Evolutionary conservation across 805 yeast species (phyloP), one percentile per base, ranked within the genome.

Genomic region (Nakazawaea holstii): DNA sequence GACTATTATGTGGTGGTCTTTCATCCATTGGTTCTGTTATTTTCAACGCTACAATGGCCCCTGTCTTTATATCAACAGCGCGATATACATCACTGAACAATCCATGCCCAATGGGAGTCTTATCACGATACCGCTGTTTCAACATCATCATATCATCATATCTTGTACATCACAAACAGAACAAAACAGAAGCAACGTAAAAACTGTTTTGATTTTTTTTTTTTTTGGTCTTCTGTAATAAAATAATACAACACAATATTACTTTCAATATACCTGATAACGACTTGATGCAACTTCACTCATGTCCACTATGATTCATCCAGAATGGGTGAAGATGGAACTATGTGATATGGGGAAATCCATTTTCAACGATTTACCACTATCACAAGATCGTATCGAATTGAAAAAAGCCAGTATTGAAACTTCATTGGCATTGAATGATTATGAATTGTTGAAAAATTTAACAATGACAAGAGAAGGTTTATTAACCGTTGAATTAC

Each of bases 311-410:
- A n/a, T 46, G 42, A 41, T 43, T 35, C 49, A 38, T 13, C 63
- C 60, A 2, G 79, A 73, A 45, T 77, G 82, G 82, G 77, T 73
- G 27, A 68, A 73, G 36, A 73, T 76, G 74, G 78, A 74, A 44
- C 55, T 72, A 17, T 69, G 64, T 26, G 73, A 69, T 39, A 59
- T 75, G 45, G 75, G 77, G 8, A 67, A 65, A 46, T 74, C 80
- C 13, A 63, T 75, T 41, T 76, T 72, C 55, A 68, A 66, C 42
- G 74, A 68, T 36, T 56, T 56, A 28, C 79, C 79, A 3, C 53
- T 73, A 32, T 65, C 66, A 15, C 69, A 68, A 13, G 71, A 70
- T 41, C 59, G 65, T 42, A 59, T 60, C 35, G 62, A 61, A 26
- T 58, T 70, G 49, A 73, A 73, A 51, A 59, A 58, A 6, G 62